Conservation (phyloP, 2,329 filamentous ascomycete species). For the Alternaria hordeiaustralica region DNA sequence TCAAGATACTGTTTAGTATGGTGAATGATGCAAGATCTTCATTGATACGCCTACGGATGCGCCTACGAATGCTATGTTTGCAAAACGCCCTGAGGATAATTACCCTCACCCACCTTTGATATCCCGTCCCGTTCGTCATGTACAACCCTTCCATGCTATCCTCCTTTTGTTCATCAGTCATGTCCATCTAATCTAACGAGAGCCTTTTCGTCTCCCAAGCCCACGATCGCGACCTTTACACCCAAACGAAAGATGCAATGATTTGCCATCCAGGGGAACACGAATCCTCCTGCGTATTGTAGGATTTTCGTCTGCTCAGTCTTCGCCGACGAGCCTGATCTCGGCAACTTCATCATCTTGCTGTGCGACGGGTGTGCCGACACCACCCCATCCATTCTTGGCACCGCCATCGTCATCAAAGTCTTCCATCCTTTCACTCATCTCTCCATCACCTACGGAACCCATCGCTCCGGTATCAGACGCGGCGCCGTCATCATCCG, state of each 20-base stretch:
- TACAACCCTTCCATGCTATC: neutral
- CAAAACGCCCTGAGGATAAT: neutral
- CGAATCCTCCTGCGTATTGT: neutral
- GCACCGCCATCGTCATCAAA: constrained; percentile 8
- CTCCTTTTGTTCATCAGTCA: neutral
- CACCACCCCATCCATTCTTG: constrained; percentile 5
- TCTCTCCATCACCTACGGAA: constrained; percentile 2
- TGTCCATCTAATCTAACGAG: constrained; percentile 5
- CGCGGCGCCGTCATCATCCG: constrained; percentile 7
- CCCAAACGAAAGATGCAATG: neutral
- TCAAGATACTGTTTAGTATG: neutral
- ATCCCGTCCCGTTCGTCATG: neutral
- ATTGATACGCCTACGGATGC: neutral
- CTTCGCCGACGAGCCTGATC: constrained; percentile 8
- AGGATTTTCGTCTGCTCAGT: neutral
- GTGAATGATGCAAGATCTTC: neutral
- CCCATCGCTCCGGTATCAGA: constrained; percentile 8
- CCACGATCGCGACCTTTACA: neutral
- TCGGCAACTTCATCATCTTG: constrained; percentile 12
- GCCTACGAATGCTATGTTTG: neutral
- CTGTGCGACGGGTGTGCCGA: constrained; percentile 8
- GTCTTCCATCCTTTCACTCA: constrained; percentile 9
- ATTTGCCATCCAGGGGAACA: neutral
- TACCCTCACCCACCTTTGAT: neutral
- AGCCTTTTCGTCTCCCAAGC: neutral